Evolutionary conservation across 768 basidiomycete genomes (phyloP).

Genomic region (Trichaptum fuscoviolaceum): DNA sequence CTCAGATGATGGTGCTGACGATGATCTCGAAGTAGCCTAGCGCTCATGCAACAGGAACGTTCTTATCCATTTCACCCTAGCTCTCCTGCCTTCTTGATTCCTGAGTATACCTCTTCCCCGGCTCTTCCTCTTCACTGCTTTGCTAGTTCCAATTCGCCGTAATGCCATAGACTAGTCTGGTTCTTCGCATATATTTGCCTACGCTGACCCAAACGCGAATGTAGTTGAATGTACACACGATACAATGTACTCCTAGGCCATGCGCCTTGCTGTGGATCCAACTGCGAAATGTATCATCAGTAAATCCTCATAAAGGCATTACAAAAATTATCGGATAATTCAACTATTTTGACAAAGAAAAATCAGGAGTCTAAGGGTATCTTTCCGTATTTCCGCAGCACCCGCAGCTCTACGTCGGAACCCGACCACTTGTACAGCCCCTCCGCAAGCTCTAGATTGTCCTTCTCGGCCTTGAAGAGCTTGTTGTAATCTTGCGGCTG

Average conservation of each 20-base stretch:
- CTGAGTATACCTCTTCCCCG: neutral
- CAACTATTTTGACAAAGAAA: neutral
- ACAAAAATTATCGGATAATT: neutral
- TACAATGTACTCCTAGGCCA: neutral
- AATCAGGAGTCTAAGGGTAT: conserved; percentile 21
- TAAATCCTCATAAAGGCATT: neutral
- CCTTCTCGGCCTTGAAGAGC: conserved; percentile 84
- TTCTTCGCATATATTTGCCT: neutral
- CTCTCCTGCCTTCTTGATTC: neutral
- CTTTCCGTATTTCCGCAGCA: conserved; percentile 76
- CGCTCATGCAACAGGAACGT: neutral
- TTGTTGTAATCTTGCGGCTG: conserved; percentile 85
- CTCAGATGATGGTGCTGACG: neutral
- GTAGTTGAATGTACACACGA: neutral
- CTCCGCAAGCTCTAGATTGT: conserved; percentile 89
- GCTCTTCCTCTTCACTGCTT: neutral
- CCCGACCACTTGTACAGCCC: conserved; percentile 83
- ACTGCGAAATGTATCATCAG: neutral
- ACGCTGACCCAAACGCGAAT: neutral
- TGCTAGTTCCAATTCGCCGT: neutral
- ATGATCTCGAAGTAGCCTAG: neutral
- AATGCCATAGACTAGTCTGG: conserved; percentile 1
- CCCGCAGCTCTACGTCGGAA: conserved; percentile 70
- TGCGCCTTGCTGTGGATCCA: neutral
- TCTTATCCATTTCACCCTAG: neutral